Base-by-base conservation (phyloP, 164 flowering plant genomes). In the Cinnamomum micranthum region DNA sequence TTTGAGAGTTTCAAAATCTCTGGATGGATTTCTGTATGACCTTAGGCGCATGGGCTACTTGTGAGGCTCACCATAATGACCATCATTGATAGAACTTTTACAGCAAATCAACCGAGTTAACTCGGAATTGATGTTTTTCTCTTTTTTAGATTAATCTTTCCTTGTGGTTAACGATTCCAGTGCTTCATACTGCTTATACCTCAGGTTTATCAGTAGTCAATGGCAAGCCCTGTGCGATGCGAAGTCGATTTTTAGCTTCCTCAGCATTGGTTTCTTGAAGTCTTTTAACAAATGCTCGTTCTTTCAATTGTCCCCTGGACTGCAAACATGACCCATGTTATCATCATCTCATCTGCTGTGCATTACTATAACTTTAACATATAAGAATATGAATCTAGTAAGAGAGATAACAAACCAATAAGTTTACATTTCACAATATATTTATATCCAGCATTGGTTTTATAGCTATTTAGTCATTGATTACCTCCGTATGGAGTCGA, bases 241-340 rank as follows among this genome's bases (percentile, higher is more conserved):
- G 73, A 68, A 62, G 23, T 14, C 73, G 77, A 63, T 62, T 58
- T 70, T 60, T 70, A 17, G 77, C 62, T 47, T 70, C 73, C 63
- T 70, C 73, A 7, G 60, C 73, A 10, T 20, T 15, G 41, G 50
- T 23, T 63, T 75, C 68, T 31, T 63, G 73, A 12, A 75, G 31
- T 70, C 63, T 69, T 27, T 65, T 69, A 47, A 22, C 25, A 4
- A 75, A 35, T 4, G 64, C 73, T 64, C 70, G 50, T 33, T 73
- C 83, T 63, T 77, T 79, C 66, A 73, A 67, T 19, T 76, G 77
- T 51, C 79, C 87, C 70, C 71, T 81, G n/a, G 82, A 28, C 85
- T 81, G 74, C 50, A 68, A 41, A 68, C 60, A 17, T 13, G 19
- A 55, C 19, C 60, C 60, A 55, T 5, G 20, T 59, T 15, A 23